A percentile compares a stretch with the other conserved stretches of the same genome.
Conservation (phyloP, 495 filamentous ascomycete species). For the Cercophora sp. region DNA sequence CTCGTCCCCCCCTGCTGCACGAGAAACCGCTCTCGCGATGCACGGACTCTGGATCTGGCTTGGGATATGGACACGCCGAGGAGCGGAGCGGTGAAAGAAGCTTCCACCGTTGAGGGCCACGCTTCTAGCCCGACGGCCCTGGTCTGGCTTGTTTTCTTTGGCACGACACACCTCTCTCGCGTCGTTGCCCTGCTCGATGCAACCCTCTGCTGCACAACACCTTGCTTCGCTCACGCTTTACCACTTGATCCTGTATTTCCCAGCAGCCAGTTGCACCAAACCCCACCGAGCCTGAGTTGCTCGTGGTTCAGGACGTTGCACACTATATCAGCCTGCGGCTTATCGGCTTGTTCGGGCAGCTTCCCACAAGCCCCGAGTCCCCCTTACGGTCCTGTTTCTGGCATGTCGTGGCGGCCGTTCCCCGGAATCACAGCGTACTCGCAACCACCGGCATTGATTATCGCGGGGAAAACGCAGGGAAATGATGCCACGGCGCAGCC, state of each 20-base stretch:
- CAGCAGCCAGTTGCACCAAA: conserved; percentile 27
- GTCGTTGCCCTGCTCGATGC: conserved; percentile 23
- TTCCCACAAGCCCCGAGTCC: conserved; percentile 31
- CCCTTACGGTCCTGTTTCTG: conserved; percentile 13
- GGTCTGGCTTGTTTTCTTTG: conserved; percentile 12
- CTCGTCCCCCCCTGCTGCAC: conserved; percentile 16
- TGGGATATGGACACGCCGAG: conserved; percentile 19
- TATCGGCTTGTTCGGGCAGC: conserved; percentile 47
- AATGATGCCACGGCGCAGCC: conserved; percentile 19
- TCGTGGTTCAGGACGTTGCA: conserved; percentile 18
- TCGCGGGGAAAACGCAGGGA: conserved; percentile 18
- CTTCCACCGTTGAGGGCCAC: conserved; percentile 17
- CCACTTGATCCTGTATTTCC: conserved; percentile 18
- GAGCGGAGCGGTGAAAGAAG: conserved; percentile 17
- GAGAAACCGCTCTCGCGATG: conserved; percentile 14
- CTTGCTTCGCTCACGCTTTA: conserved; percentile 22
- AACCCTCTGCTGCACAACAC: conserved; percentile 29
- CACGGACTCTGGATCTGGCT: conserved; percentile 25
- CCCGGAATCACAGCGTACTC: conserved; percentile 15
- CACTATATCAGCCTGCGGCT: conserved; percentile 49
- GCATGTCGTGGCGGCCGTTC: conserved; percentile 15
- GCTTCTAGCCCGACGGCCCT: conserved; percentile 14
- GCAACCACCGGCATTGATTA: conserved; percentile 22
- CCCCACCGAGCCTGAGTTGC: conserved; percentile 23
- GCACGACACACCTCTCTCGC: conserved; percentile 21